phyloP scores from a whole-genome alignment of 1,139 yeast genomes.

The Taphrina flavorubra region DNA sequence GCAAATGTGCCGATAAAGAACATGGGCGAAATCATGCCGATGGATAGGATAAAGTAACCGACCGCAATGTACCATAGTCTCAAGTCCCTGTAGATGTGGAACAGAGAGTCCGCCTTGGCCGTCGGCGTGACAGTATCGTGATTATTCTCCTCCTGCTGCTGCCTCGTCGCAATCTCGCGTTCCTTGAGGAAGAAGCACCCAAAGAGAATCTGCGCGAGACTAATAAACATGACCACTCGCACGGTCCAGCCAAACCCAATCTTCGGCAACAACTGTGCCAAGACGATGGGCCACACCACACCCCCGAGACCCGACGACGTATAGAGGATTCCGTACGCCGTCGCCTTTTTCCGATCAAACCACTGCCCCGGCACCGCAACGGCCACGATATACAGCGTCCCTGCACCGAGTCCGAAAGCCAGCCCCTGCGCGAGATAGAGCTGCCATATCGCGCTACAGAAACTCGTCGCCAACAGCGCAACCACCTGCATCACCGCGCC shows the following conservation, averaged over 20 bases:
- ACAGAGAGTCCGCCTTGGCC: slow-evolving; percentile 45
- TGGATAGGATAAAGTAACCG: slow-evolving; percentile 50
- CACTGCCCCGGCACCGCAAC: slow-evolving; percentile 53
- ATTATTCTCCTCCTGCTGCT: slow-evolving; percentile 43
- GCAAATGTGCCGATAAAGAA: slow-evolving; percentile 52
- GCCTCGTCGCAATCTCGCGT: slow-evolving; percentile 52
- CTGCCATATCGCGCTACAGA: slow-evolving; percentile 60
- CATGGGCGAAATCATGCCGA: slow-evolving; percentile 52
- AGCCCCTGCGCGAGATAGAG: slow-evolving; percentile 64
- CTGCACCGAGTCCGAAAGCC: slow-evolving; percentile 60
- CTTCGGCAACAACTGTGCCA: slow-evolving; percentile 52
- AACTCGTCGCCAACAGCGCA: slow-evolving; percentile 63
- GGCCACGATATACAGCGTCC: slow-evolving; percentile 52
- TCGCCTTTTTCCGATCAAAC: slow-evolving; percentile 61
- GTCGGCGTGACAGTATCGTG: slow-evolving; percentile 44
- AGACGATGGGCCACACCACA: slow-evolving; percentile 59
- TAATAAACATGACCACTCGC: slow-evolving; percentile 57
- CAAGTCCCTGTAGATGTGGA: slow-evolving; percentile 49
- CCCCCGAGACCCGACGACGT: slow-evolving; percentile 73
- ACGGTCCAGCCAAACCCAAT: slow-evolving; percentile 64
- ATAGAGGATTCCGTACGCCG: slow-evolving; percentile 64
- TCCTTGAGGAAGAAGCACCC: slow-evolving; percentile 52
- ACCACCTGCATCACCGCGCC: slow-evolving; percentile 60
- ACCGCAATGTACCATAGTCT: slow-evolving; percentile 49
- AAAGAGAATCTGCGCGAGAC: slow-evolving; percentile 46